phyloP scores from a whole-genome alignment of 2,329 filamentous ascomycete genomes.

The Ophiostoma sp. region DNA sequence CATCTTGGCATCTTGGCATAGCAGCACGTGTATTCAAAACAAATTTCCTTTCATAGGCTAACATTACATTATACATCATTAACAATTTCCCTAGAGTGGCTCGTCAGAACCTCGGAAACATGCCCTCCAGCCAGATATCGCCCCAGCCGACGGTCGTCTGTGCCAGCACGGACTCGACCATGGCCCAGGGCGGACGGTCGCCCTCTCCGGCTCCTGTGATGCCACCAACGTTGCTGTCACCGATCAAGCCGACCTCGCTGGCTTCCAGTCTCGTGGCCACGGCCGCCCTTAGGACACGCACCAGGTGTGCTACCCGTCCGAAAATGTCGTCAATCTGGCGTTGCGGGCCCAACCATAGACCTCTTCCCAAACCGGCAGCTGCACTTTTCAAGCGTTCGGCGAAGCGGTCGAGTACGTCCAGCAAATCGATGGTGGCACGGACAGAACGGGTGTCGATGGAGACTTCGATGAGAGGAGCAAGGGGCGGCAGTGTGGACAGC shows the following conservation, averaged over 20 bases:
- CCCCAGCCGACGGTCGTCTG: slow-evolving; percentile 4
- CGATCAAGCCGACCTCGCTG: background rate
- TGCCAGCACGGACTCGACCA: background rate
- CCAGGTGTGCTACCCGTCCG: background rate
- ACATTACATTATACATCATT: background rate
- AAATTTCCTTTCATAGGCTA: background rate
- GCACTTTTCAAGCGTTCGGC: slow-evolving; percentile 24
- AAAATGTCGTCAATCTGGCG: slow-evolving; percentile 1
- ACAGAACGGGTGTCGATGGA: slow-evolving; percentile 40
- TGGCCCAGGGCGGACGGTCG: background rate
- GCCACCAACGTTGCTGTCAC: background rate
- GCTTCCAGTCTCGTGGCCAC: background rate
- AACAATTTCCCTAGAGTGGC: too few relatives aligned
- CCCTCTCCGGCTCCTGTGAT: background rate
- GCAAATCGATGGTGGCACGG: slow-evolving; percentile 37
- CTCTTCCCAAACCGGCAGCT: background rate
- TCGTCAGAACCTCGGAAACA: slow-evolving; percentile 11
- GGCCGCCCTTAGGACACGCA: background rate
- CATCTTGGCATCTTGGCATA: slow-evolving; percentile 1
- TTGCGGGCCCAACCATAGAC: background rate
- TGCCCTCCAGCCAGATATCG: slow-evolving; percentile 11
- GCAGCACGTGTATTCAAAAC: background rate
- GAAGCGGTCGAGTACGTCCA: slow-evolving; percentile 34
- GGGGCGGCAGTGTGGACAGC: slow-evolving; percentile 35
- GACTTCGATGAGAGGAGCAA: slow-evolving; percentile 13